phyloP scores from a whole-genome alignment of 768 basidiomycete species.

The Guyanaporus albipodus region DNA sequence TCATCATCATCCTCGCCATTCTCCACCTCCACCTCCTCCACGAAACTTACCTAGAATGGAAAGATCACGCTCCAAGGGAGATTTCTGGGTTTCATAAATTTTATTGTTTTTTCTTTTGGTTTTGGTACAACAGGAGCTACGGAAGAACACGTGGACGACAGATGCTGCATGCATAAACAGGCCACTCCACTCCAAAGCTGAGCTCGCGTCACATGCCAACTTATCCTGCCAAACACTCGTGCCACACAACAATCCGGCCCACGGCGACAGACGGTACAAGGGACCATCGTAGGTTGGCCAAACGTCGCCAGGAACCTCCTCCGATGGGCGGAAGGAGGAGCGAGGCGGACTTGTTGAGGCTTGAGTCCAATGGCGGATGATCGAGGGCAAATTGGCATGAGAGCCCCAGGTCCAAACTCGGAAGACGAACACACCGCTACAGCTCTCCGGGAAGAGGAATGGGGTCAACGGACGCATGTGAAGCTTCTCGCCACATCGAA shows the following conservation, averaged over 20 bases:
- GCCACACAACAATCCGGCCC: not conserved
- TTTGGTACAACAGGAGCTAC: slow-evolving; percentile 9
- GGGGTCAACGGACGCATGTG: slow-evolving; percentile 4
- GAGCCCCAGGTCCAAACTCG: slow-evolving; percentile 10
- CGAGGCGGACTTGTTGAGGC: too few species aligned
- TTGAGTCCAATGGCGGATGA: not conserved
- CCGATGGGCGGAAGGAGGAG: not conserved
- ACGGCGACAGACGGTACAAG: not conserved
- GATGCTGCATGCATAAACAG: slow-evolving; percentile 4
- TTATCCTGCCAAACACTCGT: not conserved
- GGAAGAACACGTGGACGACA: slow-evolving; percentile 3
- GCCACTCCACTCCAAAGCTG: slow-evolving; percentile 4
- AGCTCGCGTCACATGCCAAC: slow-evolving; percentile 8
- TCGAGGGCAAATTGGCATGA: slow-evolving; percentile 2
- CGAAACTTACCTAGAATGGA: too few species aligned
- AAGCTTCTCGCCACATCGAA: slow-evolving; percentile 11
- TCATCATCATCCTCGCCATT: too few species aligned
- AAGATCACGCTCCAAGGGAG: too few species aligned
- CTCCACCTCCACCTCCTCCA: too few species aligned
- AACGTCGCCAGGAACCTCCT: not conserved
- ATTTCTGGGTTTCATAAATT: not conserved
- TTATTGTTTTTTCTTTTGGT: slow-evolving; percentile 6
- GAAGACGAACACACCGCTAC: slow-evolving; percentile 10
- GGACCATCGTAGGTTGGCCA: not conserved
- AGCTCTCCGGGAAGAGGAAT: not conserved